Conservation (phyloP, 345 rosid genomes). For the Stellera chamaejasme region DNA sequence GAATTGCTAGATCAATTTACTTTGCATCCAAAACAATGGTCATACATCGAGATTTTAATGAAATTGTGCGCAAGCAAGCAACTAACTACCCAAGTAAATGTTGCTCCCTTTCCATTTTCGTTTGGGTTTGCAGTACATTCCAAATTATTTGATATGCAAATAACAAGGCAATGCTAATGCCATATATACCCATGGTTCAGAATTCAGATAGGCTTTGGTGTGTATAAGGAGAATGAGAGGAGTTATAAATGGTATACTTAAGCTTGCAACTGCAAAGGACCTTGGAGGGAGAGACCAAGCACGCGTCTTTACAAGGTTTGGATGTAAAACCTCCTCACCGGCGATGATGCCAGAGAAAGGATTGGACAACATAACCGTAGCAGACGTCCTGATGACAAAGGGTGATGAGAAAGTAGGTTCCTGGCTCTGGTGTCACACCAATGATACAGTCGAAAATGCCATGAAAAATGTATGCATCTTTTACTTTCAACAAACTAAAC, state of each 20-base stretch:
- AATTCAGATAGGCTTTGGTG: too few relatives aligned
- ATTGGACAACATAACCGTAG: conserved; percentile 65
- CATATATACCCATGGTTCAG: too few relatives aligned
- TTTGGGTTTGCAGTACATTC: too few relatives aligned
- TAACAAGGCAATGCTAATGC: too few relatives aligned
- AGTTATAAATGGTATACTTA: conserved; percentile 15
- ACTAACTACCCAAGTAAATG: too few relatives aligned
- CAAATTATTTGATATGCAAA: too few relatives aligned
- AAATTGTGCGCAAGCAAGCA: too few relatives aligned
- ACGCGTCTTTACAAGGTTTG: conserved; percentile 21
- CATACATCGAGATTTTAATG: too few relatives aligned
- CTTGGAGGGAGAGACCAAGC: conserved; percentile 8
- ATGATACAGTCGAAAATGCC: conserved; percentile 70
- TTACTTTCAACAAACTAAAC: not conserved
- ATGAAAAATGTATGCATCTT: conserved; percentile 50
- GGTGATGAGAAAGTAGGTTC: conserved; percentile 43
- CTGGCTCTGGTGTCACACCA: conserved; percentile 57
- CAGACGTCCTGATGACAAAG: conserved; percentile 62
- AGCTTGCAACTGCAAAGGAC: conserved; percentile 25
- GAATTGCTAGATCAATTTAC: too few relatives aligned
- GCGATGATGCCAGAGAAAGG: conserved; percentile 46
- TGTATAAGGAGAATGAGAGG: too few relatives aligned
- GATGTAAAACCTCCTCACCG: conserved; percentile 23
- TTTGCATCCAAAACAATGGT: too few relatives aligned
- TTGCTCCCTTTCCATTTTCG: too few relatives aligned